Conservation (phyloP, 192 early-diverging fungal genomes). For the Entomortierella chlamydospora region DNA sequence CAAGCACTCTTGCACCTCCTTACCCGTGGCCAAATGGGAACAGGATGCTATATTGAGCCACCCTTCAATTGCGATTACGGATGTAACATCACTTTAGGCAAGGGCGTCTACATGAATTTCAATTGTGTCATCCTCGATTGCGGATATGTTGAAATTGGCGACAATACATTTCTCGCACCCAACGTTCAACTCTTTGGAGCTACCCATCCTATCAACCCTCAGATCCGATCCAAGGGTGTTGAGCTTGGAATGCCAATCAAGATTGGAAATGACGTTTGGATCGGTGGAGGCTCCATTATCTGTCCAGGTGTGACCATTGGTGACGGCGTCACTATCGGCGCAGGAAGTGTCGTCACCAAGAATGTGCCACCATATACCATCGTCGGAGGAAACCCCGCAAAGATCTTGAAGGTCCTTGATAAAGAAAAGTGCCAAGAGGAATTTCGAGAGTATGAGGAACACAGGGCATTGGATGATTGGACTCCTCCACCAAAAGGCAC, state of each 20-base stretch:
- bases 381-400: slow-evolving; percentile 90
- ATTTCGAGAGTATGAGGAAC: slow-evolving; percentile 17
- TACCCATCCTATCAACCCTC: slow-evolving; percentile 77
- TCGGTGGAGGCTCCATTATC: slow-evolving; percentile 85
- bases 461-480: slow-evolving; percentile 22
- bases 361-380: slow-evolving; percentile 82
- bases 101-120: slow-evolving; percentile 82
- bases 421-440: slow-evolving; percentile 45
- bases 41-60: slow-evolving; percentile 69
- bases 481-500: slow-evolving; percentile 42
- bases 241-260: slow-evolving; percentile 61
- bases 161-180: slow-evolving; percentile 80
- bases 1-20: slow-evolving; percentile 24
- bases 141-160: slow-evolving; percentile 77
- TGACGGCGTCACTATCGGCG: slow-evolving; percentile 76
- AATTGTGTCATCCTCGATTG: slow-evolving; percentile 82
- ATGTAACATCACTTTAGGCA: slow-evolving; percentile 79
- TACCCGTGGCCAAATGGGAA: slow-evolving; percentile 63
- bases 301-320: slow-evolving; percentile 92
- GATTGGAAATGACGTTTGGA: slow-evolving; percentile 91
- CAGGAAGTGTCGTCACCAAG: slow-evolving; percentile 91
- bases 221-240: slow-evolving; percentile 46
- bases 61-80: slow-evolving; percentile 86
- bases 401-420: slow-evolving; percentile 66
- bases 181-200: slow-evolving; percentile 82